Base-by-base conservation (phyloP, 148 eudicot genomes). In the Rhododendron ovatum region DNA sequence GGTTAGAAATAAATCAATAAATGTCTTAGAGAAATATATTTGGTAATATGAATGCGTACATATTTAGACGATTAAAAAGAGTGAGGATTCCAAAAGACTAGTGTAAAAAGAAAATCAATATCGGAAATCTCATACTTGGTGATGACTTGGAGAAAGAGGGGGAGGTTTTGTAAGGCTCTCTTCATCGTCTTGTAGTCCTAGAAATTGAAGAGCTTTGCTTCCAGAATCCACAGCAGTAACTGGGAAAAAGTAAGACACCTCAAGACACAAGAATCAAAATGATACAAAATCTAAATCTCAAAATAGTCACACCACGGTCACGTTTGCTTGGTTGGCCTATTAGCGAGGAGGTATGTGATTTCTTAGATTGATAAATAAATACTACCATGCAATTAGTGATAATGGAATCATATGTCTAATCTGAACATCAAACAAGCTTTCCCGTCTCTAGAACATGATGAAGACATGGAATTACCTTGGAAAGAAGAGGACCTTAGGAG, bases 211-310 rank as follows among this genome's bases (percentile, higher is more conserved):
- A 61, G 96, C 96, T 78, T 93, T 94, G 43, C 79, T 87, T 77
- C 96, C 96, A 86, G 96, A 94, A 83, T 94, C 95, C 39, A 93
- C 94, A 47, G 86, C 93, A 22, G 96, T 94, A 74, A 94, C 96
- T 94, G 89, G 73, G 82, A 78, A 17, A 51, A 1, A 78, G 37
- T 2, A 76, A 26, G 48, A 63, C 5, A 79, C 48, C 48, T 37
- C 55, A 82, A 18, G 41, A 75, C 11, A n/a, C 4, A 22, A 74
- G 22, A 75, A 75, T n/a, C 55, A 73, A 73, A 82, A 63, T 65
- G 37, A 0, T 3, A 35, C 5, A 59, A 22, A 63, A 63, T 24
- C 61, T 55, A 55, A 0, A 59, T 57, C 30, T 82, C 13, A 82
- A 82, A 59, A 17, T 80, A n/a, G 73, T 10, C 33, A 67, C 33